A percentile compares a stretch with the other conserved stretches of the same genome.
Evolutionary conservation across 2,329 filamentous ascomycete species (phyloP).

Genomic region (Aureobasidium sp.): DNA sequence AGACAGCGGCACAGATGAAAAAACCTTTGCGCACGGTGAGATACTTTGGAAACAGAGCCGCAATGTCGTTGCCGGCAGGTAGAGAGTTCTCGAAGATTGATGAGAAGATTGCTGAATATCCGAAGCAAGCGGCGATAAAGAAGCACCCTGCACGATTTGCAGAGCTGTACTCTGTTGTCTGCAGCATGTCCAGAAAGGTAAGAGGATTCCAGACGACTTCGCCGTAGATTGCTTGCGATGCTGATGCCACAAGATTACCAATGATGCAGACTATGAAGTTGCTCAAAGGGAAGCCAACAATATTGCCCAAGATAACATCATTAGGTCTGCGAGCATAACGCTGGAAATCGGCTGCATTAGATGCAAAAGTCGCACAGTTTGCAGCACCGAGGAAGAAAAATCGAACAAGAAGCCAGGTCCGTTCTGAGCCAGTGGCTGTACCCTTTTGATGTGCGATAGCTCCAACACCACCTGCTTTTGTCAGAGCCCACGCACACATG

Average conservation of each 20-base stretch:
- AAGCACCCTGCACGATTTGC: conserved; percentile 32
- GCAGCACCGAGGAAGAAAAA: conserved; percentile 31
- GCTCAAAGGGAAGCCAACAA: conserved; percentile 32
- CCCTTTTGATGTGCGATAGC: not conserved
- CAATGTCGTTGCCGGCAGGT: conserved; percentile 32
- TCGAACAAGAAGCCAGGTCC: conserved; percentile 28
- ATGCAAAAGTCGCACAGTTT: conserved; percentile 29
- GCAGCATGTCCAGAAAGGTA: conserved; percentile 28
- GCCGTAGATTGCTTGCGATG: conserved; percentile 25
- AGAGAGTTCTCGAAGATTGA: conserved; percentile 38
- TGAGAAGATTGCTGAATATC: conserved; percentile 36
- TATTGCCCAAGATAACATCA: conserved; percentile 34
- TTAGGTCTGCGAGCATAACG: conserved; percentile 33
- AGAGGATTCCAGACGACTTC: conserved; percentile 31
- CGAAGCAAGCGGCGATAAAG: conserved; percentile 34
- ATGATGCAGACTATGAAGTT: conserved; percentile 31
- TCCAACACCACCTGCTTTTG: conserved; percentile 5
- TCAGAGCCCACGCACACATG: not conserved
- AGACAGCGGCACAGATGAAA: conserved; percentile 30
- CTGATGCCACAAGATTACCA: conserved; percentile 32
- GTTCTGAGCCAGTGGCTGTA: not conserved
- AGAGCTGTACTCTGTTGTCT: conserved; percentile 13
- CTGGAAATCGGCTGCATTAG: conserved; percentile 37
- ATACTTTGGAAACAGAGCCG: conserved; percentile 32
- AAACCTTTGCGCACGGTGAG: conserved; percentile 32